phyloP scores from a whole-genome alignment of 2,329 filamentous ascomycete species.

The Diplodia seriata region DNA sequence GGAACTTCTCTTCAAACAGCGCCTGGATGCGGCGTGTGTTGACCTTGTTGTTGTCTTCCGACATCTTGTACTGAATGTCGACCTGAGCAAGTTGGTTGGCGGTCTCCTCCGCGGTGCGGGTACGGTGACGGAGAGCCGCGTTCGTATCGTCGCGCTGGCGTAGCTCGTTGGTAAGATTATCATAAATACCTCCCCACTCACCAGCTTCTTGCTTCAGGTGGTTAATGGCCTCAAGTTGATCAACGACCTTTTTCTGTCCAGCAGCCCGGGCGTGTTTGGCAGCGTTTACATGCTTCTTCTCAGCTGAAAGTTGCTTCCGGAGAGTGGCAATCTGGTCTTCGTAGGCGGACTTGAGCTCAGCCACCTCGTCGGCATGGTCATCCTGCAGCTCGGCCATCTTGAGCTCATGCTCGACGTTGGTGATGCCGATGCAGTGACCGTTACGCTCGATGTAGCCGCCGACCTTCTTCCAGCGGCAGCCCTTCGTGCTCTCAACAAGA shows the following conservation, averaged over 20 bases:
- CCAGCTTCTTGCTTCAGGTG: no score
- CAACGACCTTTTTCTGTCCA: not conserved
- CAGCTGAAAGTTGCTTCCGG: no score
- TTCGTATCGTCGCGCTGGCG: not conserved
- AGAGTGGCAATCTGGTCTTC: not conserved
- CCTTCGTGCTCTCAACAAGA: not conserved
- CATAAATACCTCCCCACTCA: no score
- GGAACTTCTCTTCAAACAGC: not conserved
- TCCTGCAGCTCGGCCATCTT: not conserved
- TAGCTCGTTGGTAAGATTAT: no score
- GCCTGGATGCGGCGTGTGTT: not conserved
- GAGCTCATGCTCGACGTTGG: not conserved
- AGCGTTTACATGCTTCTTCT: not conserved
- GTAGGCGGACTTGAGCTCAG: not conserved
- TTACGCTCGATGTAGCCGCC: not conserved
- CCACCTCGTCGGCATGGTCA: not conserved
- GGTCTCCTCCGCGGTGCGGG: not conserved
- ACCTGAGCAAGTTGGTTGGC: not conserved
- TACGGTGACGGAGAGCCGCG: no score
- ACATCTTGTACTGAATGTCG: not conserved
- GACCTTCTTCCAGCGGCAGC: not conserved
- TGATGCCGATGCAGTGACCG: not conserved
- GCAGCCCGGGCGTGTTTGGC: no score
- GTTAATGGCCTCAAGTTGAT: no score
- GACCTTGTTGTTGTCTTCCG: not conserved